Conservation (phyloP, 176 grass and related monocot genomes). For the Lolium rigidum region DNA sequence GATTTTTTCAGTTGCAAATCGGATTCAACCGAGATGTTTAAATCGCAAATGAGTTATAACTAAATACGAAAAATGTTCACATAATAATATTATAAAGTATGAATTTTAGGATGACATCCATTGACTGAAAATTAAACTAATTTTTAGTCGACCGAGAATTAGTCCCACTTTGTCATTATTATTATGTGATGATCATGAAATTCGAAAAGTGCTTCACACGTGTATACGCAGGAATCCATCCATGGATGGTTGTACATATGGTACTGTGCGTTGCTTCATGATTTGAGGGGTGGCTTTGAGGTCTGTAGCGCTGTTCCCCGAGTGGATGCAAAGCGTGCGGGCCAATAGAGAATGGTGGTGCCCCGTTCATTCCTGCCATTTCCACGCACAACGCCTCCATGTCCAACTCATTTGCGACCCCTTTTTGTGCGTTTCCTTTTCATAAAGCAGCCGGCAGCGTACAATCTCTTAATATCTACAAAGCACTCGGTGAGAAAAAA, state of each 20-base stretch:
- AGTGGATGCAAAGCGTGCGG: conserved; percentile 52
- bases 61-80: too few species aligned
- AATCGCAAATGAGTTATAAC: too few species aligned
- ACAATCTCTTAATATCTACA: not conserved
- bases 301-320: conserved; percentile 51
- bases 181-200: conserved; percentile 3
- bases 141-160: too few species aligned
- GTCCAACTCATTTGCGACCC: conserved; percentile 29
- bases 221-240: conserved; percentile 8
- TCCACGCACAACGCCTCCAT: conserved; percentile 32
- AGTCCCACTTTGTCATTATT: not conserved
- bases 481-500: not conserved
- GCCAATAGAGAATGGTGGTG: conserved; percentile 34
- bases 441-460: too few species aligned
- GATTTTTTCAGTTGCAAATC: too few species aligned
- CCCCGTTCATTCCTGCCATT: conserved; percentile 19
- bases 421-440: conserved; percentile 38
- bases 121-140: too few species aligned
- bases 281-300: conserved; percentile 18
- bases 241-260: conserved; percentile 13
- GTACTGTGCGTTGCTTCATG: conserved; percentile 24
- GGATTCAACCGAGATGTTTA: too few species aligned
- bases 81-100: too few species aligned
- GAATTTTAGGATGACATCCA: too few species aligned
- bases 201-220: conserved; percentile 29